Evolutionary conservation across 208 protist species (phyloP).

Genomic region (Naegleria fowleri): DNA sequence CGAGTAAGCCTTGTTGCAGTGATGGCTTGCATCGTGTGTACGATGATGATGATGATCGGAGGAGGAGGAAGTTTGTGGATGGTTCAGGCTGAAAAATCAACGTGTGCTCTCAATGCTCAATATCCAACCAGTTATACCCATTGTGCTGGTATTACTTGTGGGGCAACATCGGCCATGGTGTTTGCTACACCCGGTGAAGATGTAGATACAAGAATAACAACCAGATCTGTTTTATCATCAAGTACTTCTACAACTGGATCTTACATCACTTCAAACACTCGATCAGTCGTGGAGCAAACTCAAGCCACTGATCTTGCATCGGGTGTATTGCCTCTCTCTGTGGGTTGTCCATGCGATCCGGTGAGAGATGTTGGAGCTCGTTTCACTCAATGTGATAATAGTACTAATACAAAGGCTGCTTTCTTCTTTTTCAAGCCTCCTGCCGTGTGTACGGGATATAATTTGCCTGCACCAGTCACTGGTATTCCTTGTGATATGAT

Average conservation of each 20-base stretch:
- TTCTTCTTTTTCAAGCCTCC: conserved; percentile 10
- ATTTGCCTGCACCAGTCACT: background rate
- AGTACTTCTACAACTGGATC: background rate
- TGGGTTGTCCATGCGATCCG: background rate
- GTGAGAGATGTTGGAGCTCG: background rate
- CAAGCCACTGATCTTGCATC: too few relatives aligned
- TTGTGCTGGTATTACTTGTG: background rate
- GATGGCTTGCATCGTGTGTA: too few relatives aligned
- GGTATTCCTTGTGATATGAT: background rate
- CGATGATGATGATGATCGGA: background rate
- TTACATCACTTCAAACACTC: too few relatives aligned
- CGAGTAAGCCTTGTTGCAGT: too few relatives aligned
- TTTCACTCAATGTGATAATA: background rate
- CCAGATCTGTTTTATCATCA: too few relatives aligned
- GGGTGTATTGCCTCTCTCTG: background rate
- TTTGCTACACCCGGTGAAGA: background rate
- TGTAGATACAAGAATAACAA: background rate
- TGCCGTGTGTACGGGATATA: background rate
- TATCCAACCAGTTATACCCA: background rate
- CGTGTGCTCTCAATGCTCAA: background rate
- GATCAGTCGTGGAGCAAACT: too few relatives aligned
- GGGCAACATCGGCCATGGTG: background rate
- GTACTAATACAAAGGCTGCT: background rate
- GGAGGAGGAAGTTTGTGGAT: background rate
- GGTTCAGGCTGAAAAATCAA: background rate